phyloP scores from a whole-genome alignment of 305 asterid species.

The Vinca major region DNA sequence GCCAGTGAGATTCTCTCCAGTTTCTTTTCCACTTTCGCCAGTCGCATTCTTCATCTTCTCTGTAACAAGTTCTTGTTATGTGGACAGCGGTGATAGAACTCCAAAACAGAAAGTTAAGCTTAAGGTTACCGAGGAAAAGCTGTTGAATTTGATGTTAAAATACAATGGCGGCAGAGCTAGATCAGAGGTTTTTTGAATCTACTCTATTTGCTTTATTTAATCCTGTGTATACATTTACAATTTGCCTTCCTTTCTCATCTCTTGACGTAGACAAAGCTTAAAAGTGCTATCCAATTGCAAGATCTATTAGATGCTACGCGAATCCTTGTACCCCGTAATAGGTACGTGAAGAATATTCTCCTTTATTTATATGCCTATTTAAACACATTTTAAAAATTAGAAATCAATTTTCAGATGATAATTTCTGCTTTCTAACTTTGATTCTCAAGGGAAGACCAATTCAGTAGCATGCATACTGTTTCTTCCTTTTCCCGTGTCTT shows the following conservation, averaged over 20 bases:
- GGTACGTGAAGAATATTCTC: slow-evolving; percentile 30
- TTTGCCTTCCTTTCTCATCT: slow-evolving; percentile 20
- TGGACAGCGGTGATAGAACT: slow-evolving; percentile 95
- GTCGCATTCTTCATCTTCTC: slow-evolving; percentile 17
- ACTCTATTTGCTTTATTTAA: slow-evolving; percentile 11
- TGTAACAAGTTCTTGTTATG: slow-evolving; percentile 18
- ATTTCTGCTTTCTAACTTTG: neutral
- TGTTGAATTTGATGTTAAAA: slow-evolving; percentile 88
- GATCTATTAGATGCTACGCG: slow-evolving; percentile 97
- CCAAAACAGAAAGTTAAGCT: slow-evolving; percentile 98
- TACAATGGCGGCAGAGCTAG: slow-evolving; percentile 92
- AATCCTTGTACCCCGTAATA: slow-evolving; percentile 72
- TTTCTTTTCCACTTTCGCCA: slow-evolving; percentile 1
- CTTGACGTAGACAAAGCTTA: slow-evolving; percentile 71
- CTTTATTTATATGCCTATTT: neutral
- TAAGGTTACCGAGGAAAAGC: slow-evolving; percentile 93
- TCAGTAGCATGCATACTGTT: neutral
- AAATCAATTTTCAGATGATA: neutral
- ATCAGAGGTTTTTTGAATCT: slow-evolving; percentile 58
- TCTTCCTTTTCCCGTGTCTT: neutral
- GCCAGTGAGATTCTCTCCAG: slow-evolving; percentile 59
- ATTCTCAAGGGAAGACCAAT: neutral
- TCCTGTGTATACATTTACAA: slow-evolving; percentile 13
- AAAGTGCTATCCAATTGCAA: slow-evolving; percentile 93
- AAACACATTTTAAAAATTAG: neutral